A percentile compares a stretch with the other conserved stretches of the same genome.
These are phyloP conservation scores for Clitoria ternatea DNA, from an alignment of 306 rosid genomes.

Conservation along the genomic window DNA sequence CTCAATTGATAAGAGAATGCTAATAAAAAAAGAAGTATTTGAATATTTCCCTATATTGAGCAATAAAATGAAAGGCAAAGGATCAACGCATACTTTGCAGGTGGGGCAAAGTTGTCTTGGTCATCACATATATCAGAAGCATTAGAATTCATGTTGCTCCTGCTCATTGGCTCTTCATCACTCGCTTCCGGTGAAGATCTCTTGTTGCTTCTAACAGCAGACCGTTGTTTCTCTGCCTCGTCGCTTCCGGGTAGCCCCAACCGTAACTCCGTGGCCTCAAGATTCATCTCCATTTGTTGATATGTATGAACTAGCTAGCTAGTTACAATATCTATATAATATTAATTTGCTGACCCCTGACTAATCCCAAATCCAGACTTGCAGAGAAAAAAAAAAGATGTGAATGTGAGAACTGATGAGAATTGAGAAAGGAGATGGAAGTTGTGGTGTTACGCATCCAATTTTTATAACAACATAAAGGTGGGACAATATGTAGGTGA, in stretches of 20 bases:
- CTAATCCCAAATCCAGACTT: neutral
- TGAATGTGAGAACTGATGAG: neutral
- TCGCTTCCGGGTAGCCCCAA: slow-evolving; percentile 64
- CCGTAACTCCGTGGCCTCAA: slow-evolving; percentile 59
- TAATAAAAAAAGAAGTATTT: no score
- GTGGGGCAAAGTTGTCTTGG: slow-evolving; percentile 24
- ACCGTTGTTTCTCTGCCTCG: slow-evolving; percentile 29
- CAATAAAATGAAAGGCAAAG: no score
- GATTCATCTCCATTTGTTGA: slow-evolving; percentile 22
- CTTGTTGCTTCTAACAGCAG: slow-evolving; percentile 39
- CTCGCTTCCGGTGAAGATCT: slow-evolving; percentile 44
- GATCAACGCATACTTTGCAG: slow-evolving; percentile 47
- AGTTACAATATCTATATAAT: no score
- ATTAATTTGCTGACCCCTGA: no score
- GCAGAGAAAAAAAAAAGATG: neutral
- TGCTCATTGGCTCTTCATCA: slow-evolving; percentile 17
- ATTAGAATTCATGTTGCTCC: neutral
- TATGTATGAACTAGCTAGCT: no score
- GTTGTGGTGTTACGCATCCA: slow-evolving; percentile 17
- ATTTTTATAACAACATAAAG: slow-evolving; percentile 35
- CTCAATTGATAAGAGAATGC: no score
- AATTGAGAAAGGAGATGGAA: slow-evolving; percentile 10
- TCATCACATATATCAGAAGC: slow-evolving; percentile 8
- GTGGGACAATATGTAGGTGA: slow-evolving; percentile 40
- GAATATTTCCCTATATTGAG: no score